Evolutionary conservation across 257 asterid genomes (phyloP), one percentile per base, ranked within the genome.

Genomic region (Nicotiana knightiana): DNA sequence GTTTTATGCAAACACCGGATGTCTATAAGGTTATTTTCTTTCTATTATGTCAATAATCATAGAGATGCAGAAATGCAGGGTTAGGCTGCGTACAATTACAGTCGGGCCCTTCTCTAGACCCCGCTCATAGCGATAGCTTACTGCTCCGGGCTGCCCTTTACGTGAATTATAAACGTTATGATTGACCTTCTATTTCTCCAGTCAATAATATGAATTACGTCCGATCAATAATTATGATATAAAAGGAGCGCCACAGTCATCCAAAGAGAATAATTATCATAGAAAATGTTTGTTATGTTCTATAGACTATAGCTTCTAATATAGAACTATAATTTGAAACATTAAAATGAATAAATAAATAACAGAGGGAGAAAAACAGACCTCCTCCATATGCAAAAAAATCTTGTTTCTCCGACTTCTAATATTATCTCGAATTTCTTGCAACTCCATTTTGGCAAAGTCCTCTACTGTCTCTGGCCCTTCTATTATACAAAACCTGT

Each of bases 361-460:
- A 63, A 6, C 4, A 18, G 2, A 8, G 39, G 53, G 4, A 33
- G 12, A 3, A 21, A 24, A 6, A 85, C 89, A 76, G 24, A 93
- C 99, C 97, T 96, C 99, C 87, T 96, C 99, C 99, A 96, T 96
- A 59, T 91, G 98, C 91, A 96, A 87, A 84, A 96, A 96, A 17
- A 96, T 96, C 88, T 96, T 96, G 83, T 92, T 96, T 70, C 98
- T 86, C 32, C 99, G 92, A 88, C 97, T 90, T 73, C 94, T 91
- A 76, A 96, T 94, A 83, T 90, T 96, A 55, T 96, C 99, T 85
- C 92, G 93, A 86, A 96, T 93, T 88, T 96, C 99, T 85, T 89
- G 96, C 46, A 91, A 82, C 81, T 94, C 98, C 98, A 96, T 96
- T 77, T 91, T 89, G 3, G 93, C 97, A 43, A 94, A 96, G 83